These are phyloP conservation scores for Auriscalpium vulgare DNA, from an alignment of 768 basidiomycete species.

Conservation along the genomic window DNA sequence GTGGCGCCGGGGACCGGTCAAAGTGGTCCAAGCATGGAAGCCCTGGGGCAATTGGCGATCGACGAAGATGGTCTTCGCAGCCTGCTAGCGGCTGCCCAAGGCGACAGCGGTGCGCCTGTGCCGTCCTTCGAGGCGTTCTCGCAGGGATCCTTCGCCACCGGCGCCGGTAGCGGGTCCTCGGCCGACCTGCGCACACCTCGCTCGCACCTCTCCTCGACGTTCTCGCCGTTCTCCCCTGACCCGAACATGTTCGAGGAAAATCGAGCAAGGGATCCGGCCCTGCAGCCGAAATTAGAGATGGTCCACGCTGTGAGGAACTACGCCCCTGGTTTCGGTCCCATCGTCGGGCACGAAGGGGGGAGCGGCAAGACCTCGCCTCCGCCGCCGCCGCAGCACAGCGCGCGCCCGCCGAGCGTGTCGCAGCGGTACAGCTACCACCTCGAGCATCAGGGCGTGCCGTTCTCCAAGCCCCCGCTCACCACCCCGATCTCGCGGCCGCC, in stretches of 20 bases:
- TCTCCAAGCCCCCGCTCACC: constrained; percentile 33
- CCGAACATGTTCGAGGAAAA: constrained; percentile 39
- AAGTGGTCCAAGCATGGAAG: constrained; percentile 13
- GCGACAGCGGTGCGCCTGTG: constrained; percentile 2
- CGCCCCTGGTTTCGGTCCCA: constrained; percentile 28
- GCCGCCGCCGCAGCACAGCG: constrained; percentile 14
- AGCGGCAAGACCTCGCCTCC: constrained; percentile 37
- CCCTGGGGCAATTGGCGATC: constrained; percentile 6
- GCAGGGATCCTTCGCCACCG: constrained; percentile 9
- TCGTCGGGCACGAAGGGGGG: constrained; percentile 18
- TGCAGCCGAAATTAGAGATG: constrained; percentile 29
- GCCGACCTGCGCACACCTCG: constrained; percentile 11
- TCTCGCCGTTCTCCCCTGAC: constrained; percentile 79
- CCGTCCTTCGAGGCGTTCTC: constrained; percentile 9
- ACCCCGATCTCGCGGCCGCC: constrained; percentile 35
- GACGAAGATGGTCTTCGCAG: constrained; percentile 10
- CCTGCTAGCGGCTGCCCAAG: constrained; percentile 4
- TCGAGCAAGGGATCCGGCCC: constrained; percentile 29
- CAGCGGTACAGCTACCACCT: constrained; percentile 37
- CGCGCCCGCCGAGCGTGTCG: constrained; percentile 35
- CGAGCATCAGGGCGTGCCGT: constrained; percentile 32
- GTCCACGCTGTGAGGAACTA: constrained; percentile 36
- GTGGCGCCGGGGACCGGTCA: constrained; percentile 28
- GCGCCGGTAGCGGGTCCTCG: constrained; percentile 13
- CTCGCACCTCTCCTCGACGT: constrained; percentile 21